Percentiles rank a stretch among this genome's conserved stretches.
phyloP scores from a whole-genome alignment of 768 basidiomycete species.

The Gyrodon lividus region DNA sequence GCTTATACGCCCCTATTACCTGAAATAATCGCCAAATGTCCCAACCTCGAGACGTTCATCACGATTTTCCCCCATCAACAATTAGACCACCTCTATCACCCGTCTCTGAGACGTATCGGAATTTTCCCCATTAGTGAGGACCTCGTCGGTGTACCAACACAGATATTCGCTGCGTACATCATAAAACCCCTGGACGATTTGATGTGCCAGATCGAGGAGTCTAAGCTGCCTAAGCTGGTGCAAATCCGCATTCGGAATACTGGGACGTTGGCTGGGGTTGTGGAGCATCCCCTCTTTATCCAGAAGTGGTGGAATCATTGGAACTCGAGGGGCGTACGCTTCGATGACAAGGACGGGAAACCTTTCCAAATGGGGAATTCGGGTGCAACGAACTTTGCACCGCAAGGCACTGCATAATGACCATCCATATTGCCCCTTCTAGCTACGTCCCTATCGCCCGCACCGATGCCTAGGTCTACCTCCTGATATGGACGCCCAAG shows the following conservation, averaged over 20 bases:
- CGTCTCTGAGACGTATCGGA: conserved; percentile 41
- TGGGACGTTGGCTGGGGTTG: conserved; percentile 37
- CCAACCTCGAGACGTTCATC: conserved; percentile 43
- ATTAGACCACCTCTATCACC: conserved; percentile 38
- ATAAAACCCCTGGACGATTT: conserved; percentile 41
- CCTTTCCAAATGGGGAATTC: conserved; percentile 14
- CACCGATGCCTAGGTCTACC: too few species aligned
- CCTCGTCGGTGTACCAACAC: conserved; percentile 34
- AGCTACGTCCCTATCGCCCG: neutral
- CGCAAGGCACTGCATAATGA: neutral
- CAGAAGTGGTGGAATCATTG: conserved; percentile 31
- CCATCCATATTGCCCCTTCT: neutral
- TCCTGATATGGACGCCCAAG: neutral
- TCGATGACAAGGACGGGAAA: conserved; percentile 32
- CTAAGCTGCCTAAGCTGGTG: conserved; percentile 32
- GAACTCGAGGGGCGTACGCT: conserved; percentile 27
- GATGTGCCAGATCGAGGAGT: conserved; percentile 37
- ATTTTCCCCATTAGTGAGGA: conserved; percentile 43
- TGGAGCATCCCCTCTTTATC: conserved; percentile 26
- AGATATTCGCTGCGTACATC: conserved; percentile 39
- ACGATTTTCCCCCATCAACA: conserved; percentile 36
- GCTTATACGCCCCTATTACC: conserved; percentile 34
- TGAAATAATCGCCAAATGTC: conserved; percentile 37
- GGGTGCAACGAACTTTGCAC: neutral
- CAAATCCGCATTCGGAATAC: conserved; percentile 42